A percentile compares a stretch with the other conserved stretches of the same genome.
These are phyloP conservation scores for Thymus quinquecostatus DNA, from an alignment of 257 asterid species.

Conservation along the genomic window DNA sequence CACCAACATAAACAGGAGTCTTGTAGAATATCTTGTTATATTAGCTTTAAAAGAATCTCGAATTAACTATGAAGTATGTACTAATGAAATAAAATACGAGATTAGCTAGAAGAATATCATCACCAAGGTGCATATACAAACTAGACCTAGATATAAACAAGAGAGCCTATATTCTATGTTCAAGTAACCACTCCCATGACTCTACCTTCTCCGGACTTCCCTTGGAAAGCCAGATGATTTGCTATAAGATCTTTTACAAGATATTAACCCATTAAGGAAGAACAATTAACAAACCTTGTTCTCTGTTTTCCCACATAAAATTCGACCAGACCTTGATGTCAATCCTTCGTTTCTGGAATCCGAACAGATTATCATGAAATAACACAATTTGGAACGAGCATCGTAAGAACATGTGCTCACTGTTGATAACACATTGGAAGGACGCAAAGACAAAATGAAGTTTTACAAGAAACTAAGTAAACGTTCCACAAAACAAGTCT, in stretches of 20 bases:
- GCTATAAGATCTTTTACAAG: constrained; percentile 42
- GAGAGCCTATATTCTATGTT: no score
- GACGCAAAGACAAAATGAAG: neutral
- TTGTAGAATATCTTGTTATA: constrained; percentile 32
- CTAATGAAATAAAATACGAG: no score
- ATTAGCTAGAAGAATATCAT: no score
- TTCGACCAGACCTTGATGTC: constrained; percentile 37
- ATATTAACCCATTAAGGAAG: constrained; percentile 35
- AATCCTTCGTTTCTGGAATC: constrained; percentile 54
- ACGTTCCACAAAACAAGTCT: neutral
- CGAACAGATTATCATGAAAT: constrained; percentile 3
- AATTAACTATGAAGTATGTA: neutral
- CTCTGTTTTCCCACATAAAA: constrained; percentile 44
- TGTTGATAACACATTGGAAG: neutral
- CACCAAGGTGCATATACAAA: no score
- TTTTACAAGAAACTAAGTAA: neutral
- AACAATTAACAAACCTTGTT: constrained; percentile 17
- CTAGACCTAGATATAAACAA: no score
- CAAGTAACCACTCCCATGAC: no score
- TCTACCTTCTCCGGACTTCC: constrained; percentile 20
- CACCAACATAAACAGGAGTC: constrained; percentile 78
- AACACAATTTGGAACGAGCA: neutral
- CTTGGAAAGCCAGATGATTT: constrained; percentile 32
- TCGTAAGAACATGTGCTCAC: neutral
- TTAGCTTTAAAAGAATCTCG: neutral